Evolutionary conservation across 1,284 basidiomycete species (phyloP).

Genomic region (Trichosporon ovoides): DNA sequence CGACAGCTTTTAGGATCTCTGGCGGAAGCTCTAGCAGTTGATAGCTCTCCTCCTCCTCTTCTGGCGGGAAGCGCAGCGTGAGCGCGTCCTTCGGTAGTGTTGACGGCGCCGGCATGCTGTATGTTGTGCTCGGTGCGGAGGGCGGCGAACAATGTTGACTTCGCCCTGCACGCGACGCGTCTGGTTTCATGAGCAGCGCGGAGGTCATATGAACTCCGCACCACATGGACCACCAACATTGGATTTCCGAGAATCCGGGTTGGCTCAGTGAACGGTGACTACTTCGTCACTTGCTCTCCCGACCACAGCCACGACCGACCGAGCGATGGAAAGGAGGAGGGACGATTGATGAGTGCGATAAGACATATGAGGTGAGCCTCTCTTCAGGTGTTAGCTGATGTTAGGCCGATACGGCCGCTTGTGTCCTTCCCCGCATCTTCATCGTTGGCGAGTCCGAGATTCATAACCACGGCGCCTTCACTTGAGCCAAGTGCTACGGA

Average conservation of each 20-base stretch:
- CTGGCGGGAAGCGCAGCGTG: slow-evolving; percentile 25
- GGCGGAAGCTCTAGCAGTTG: slow-evolving; percentile 47
- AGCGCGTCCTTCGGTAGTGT: slow-evolving; percentile 17
- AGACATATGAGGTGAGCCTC: slow-evolving; percentile 2
- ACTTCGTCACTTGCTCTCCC: neutral
- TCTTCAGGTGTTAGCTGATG: neutral
- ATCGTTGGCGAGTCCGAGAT: neutral
- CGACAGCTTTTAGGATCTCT: slow-evolving; percentile 45
- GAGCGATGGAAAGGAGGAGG: neutral
- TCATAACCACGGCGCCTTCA: neutral
- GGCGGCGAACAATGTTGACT: neutral
- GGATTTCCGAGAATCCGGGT: neutral
- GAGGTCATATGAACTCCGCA: neutral
- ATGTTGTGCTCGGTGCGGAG: neutral
- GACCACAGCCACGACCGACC: neutral
- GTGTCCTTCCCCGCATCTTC: neutral
- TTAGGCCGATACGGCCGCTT: neutral
- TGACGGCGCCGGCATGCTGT: slow-evolving; percentile 1
- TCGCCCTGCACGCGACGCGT: slow-evolving; percentile 4
- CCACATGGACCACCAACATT: neutral
- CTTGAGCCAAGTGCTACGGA: neutral
- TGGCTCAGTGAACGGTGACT: neutral
- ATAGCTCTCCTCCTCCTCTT: slow-evolving; percentile 33
- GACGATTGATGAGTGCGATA: slow-evolving; percentile 1
- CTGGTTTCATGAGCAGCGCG: neutral